phyloP scores from a whole-genome alignment of 2,329 filamentous ascomycete genomes.

The Fusarium pilosicola region DNA sequence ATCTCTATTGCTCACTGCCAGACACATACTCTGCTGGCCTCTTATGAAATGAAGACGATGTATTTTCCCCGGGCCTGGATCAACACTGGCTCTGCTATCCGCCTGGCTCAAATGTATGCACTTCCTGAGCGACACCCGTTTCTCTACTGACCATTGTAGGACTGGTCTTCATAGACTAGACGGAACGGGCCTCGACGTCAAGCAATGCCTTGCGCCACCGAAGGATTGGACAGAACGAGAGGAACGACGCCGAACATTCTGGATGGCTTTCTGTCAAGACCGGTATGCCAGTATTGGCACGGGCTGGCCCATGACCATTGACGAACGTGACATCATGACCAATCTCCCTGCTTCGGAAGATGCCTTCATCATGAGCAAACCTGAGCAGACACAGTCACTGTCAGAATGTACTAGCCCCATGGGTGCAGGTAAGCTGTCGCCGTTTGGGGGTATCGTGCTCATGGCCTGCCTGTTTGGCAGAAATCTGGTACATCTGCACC shows the following conservation, averaged over 20 bases:
- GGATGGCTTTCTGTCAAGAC: constrained; percentile 92
- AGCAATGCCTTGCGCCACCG: constrained; percentile 86
- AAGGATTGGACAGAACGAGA: constrained; percentile 95
- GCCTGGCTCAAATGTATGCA: constrained; percentile 82
- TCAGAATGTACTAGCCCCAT: constrained; percentile 74
- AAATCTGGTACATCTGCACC: constrained; percentile 90
- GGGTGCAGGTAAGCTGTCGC: constrained; percentile 78
- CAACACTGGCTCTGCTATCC: constrained; percentile 83
- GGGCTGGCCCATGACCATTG: constrained; percentile 94
- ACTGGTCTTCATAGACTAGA: constrained; percentile 91
- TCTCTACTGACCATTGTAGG: constrained; percentile 63
- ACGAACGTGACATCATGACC: constrained; percentile 90
- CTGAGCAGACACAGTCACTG: constrained; percentile 76
- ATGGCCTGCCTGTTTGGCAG: constrained; percentile 92
- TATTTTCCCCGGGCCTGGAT: constrained; percentile 97
- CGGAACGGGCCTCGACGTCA: constrained; percentile 84
- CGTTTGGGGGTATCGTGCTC: constrained; percentile 82
- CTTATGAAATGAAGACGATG: constrained; percentile 97
- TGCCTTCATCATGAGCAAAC: constrained; percentile 81
- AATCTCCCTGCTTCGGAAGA: constrained; percentile 87
- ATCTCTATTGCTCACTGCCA: constrained; percentile 89
- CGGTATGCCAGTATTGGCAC: constrained; percentile 96
- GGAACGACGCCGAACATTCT: constrained; percentile 91
- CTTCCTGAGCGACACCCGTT: not conserved
- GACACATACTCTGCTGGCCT: constrained; percentile 80